Evolutionary conservation across 768 basidiomycete genomes (phyloP).

Genomic region (Daedalea quercina): DNA sequence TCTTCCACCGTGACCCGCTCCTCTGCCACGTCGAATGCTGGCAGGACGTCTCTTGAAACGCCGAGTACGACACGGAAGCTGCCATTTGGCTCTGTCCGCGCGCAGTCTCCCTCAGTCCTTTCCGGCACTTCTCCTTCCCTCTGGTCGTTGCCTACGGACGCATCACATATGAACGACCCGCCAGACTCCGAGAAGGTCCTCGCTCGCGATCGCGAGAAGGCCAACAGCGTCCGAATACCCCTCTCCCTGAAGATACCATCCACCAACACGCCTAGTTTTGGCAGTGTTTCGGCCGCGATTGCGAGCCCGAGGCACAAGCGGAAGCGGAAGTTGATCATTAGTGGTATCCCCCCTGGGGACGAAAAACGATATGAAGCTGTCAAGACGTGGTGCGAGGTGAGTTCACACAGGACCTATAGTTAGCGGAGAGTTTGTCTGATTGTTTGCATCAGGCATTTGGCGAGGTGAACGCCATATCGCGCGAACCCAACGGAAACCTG

Average conservation of each 20-base stretch:
- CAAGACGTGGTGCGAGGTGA: constrained; percentile 72
- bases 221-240: constrained; percentile 26
- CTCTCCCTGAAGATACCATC: constrained; percentile 21
- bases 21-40: constrained; percentile 32
- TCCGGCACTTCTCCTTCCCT: constrained; percentile 29
- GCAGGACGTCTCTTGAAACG: constrained; percentile 30
- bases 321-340: constrained; percentile 50
- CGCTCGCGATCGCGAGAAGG: constrained; percentile 20
- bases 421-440: neutral
- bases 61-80: constrained; percentile 30
- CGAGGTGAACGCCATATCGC: constrained; percentile 62
- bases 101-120: constrained; percentile 29
- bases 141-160: constrained; percentile 32
- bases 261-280: constrained; percentile 8
- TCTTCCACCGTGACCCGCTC: constrained; percentile 54
- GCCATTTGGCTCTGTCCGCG: constrained; percentile 27
- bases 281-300: constrained; percentile 17
- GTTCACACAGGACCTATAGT: constrained; percentile 12
- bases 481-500: constrained; percentile 75
- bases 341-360: constrained; percentile 59
- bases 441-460: constrained; percentile 54
- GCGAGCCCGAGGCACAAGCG: constrained; percentile 42
- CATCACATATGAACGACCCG: constrained; percentile 33
- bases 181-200: constrained; percentile 24
- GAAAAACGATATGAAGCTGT: constrained; percentile 57